Evolutionary conservation across 2,329 filamentous ascomycete genomes (phyloP), one percentile per base, ranked within the genome.

Genomic region (Diaporthe vexans): DNA sequence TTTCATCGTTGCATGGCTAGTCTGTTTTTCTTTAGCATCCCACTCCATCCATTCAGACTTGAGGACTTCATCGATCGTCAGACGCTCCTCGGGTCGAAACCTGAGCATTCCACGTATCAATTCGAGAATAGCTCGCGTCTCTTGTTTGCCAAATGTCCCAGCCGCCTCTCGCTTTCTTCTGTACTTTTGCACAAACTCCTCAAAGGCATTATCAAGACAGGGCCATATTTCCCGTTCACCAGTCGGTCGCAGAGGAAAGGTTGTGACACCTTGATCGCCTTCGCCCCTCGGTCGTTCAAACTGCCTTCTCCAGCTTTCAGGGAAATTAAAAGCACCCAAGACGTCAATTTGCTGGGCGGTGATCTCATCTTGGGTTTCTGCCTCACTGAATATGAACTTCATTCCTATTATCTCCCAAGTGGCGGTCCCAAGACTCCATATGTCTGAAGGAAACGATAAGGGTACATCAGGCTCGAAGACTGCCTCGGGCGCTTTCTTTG

Each of bases 1-100:
- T 6, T 37, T 11, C 5, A 37, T 37, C 8, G 37, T 11, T 37
- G 37, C 37, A 33, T 33, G 29, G 29, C 29, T 29, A 29, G 29
- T 29, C 29, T 29, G 29, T 29, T 3, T 29, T 37, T 13, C 37
- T 15, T 43, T 43, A 13, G 40, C 15, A 19, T 1, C 40, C 40
- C 40, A 43, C 15, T 17, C 15, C 78, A 83, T 82, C 81, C 81
- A 83, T 37, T 82, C 78, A 0, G 80, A 83, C 70, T 69, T 67
- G 17, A 83, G 72, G 2, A 84, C 79, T 56, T 81, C 77, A 15
- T 81, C 75, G 24, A 76, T 78, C 24, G 80, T 80, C 26, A 77
- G 76, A 68, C 82, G 77, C 11, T 81, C 77, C 70, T 80, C 78
- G 0, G 80, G 79, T 17, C 75, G 74, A 33, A 81, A 82, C 48